Percentiles rank a stretch among this genome's conserved stretches.
Conservation (phyloP, 805 yeast genomes). For the Saccharomycopsis selenospora region DNA sequence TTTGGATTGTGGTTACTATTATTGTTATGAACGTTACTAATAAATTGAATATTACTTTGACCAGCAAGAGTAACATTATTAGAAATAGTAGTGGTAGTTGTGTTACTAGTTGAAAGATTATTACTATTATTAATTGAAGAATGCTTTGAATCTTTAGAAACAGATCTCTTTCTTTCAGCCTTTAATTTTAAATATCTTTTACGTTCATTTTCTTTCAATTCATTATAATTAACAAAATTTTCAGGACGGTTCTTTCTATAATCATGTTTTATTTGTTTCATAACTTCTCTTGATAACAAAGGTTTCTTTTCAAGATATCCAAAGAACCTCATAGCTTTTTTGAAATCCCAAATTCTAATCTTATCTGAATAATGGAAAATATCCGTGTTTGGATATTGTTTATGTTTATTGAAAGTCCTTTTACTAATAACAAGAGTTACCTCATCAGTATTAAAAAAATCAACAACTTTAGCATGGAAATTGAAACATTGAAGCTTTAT, state of each 20-base stretch:
- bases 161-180: no score
- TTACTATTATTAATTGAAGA: neutral
- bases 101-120: no score
- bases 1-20: neutral
- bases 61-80: neutral
- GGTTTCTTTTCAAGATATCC: conserved; percentile 40
- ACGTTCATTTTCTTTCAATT: conserved; percentile 12
- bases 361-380: conserved; percentile 50
- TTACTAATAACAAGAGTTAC: conserved; percentile 76
- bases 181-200: conserved; percentile 3
- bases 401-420: conserved; percentile 39
- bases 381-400: conserved; percentile 45
- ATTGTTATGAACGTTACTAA: neutral
- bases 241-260: neutral
- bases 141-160: no score
- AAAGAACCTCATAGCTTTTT: conserved; percentile 75
- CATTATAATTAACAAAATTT: neutral
- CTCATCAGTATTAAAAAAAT: conserved; percentile 48
- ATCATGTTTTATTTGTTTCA: neutral
- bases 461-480: conserved; percentile 50
- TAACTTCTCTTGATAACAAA: conserved; percentile 1
- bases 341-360: conserved; percentile 82
- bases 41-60: neutral
- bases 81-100: neutral
- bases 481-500: conserved; percentile 29